Conservation (phyloP, 176 grass and related monocot genomes). For the Eleusine coracana region DNA sequence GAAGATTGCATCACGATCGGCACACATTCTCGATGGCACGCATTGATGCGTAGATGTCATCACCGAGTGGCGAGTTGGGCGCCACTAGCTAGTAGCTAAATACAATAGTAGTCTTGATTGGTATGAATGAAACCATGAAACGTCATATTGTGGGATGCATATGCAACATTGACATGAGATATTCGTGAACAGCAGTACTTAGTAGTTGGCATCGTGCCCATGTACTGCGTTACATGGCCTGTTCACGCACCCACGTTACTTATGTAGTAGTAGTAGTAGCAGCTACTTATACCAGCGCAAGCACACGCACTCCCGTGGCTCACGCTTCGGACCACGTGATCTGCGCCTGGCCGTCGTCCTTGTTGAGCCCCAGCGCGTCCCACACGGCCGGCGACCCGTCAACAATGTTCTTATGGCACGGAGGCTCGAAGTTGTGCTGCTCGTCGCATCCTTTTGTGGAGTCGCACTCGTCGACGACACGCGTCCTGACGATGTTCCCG, state of each 20-base stretch:
- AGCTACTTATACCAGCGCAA: background rate
- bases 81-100: too few relatives aligned
- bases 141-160: background rate
- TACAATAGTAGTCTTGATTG: too few relatives aligned
- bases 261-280: background rate
- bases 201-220: background rate
- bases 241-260: background rate
- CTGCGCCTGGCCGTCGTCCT: conserved; percentile 19
- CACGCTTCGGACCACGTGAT: conserved; percentile 46
- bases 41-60: too few relatives aligned
- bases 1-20: too few relatives aligned
- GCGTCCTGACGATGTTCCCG: conserved; percentile 39
- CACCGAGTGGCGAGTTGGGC: too few relatives aligned
- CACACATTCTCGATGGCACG: too few relatives aligned
- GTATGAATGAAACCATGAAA: too few relatives aligned
- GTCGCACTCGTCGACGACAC: conserved; percentile 58
- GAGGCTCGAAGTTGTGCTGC: conserved; percentile 55
- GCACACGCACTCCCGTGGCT: background rate
- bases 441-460: conserved; percentile 37
- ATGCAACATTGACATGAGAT: background rate
- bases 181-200: too few relatives aligned
- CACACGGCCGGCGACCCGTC: conserved; percentile 53
- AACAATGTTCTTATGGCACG: conserved; percentile 40
- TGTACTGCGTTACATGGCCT: background rate
- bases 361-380: conserved; percentile 47